Evolutionary conservation across 768 basidiomycete genomes (phyloP).

Genomic region (Infundibulicybe gibba): DNA sequence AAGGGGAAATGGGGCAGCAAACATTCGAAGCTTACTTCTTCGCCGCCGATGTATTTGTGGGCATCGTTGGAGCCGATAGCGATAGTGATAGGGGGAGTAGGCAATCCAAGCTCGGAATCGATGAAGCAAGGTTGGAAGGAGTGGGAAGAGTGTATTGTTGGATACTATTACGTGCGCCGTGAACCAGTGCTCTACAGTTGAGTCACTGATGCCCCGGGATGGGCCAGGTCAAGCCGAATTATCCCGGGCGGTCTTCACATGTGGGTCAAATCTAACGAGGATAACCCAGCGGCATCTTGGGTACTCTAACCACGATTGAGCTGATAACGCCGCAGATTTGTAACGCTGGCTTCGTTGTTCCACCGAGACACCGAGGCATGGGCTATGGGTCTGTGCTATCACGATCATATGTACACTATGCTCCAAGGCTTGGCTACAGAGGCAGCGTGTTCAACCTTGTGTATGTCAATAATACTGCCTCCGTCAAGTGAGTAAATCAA

Average conservation of each 20-base stretch:
- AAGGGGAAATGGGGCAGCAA: slow-evolving; percentile 47
- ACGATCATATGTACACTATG: slow-evolving; percentile 77
- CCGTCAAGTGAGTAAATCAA: slow-evolving; percentile 46
- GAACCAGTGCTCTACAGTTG: slow-evolving; percentile 4
- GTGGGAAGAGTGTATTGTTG: slow-evolving; percentile 74
- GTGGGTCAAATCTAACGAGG: slow-evolving; percentile 41
- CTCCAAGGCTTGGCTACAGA: slow-evolving; percentile 71
- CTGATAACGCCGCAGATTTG: slow-evolving; percentile 52
- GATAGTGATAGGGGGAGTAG: slow-evolving; percentile 17
- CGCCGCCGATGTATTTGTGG: slow-evolving; percentile 72
- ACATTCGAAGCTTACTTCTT: slow-evolving; percentile 78
- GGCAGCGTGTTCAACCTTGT: slow-evolving; percentile 91
- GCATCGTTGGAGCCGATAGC: slow-evolving; percentile 33
- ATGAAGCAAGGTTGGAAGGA: slow-evolving; percentile 42
- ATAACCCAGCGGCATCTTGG: not conserved
- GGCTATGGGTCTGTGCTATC: slow-evolving; percentile 74
- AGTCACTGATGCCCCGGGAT: too few relatives aligned
- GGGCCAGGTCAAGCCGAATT: slow-evolving; percentile 75
- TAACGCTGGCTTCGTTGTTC: slow-evolving; percentile 87
- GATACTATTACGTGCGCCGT: slow-evolving; percentile 66
- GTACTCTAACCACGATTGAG: not conserved
- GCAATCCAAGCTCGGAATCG: slow-evolving; percentile 26
- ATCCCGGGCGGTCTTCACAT: slow-evolving; percentile 87
- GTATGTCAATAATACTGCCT: slow-evolving; percentile 80
- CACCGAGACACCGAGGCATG: slow-evolving; percentile 53